Conservation (phyloP, 2,329 filamentous ascomycete species). For the Hypoxylon sp. region DNA sequence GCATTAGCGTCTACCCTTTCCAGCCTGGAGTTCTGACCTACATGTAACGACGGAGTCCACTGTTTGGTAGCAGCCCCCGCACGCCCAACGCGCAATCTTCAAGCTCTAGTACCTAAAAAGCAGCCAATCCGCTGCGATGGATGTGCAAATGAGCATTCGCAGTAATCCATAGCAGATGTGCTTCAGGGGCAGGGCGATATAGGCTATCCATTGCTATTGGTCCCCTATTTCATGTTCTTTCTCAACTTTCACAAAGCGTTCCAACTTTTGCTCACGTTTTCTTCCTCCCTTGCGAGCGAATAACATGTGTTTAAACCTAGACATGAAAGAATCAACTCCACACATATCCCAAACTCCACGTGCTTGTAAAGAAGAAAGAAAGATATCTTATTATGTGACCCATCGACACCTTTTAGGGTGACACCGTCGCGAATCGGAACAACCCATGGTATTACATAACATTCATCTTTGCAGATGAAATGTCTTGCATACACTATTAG, state of each 20-base stretch:
- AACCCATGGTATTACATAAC: conserved; percentile 19
- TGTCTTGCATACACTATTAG: conserved; percentile 31
- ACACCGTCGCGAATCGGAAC: conserved; percentile 33
- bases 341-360: conserved; percentile 5
- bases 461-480: conserved; percentile 21
- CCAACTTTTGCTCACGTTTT: not conserved
- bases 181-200: conserved; percentile 26
- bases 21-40: not conserved
- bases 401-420: conserved; percentile 21
- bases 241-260: conserved; percentile 10
- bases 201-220: conserved; percentile 3
- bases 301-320: not conserved
- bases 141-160: conserved; percentile 22
- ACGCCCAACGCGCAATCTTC: conserved; percentile 32
- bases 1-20: conserved; percentile 31
- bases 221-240: conserved; percentile 24
- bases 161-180: not conserved
- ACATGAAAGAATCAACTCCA: not conserved
- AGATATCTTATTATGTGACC: not conserved
- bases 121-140: conserved; percentile 17
- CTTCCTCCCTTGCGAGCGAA: not conserved
- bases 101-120: conserved; percentile 20
- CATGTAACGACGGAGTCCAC: conserved; percentile 4
- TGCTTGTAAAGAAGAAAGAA: not conserved
- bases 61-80: conserved; percentile 20